These are phyloP conservation scores for Linanthus parryae DNA, from an alignment of 148 eudicot genomes.

Conservation along the genomic window DNA sequence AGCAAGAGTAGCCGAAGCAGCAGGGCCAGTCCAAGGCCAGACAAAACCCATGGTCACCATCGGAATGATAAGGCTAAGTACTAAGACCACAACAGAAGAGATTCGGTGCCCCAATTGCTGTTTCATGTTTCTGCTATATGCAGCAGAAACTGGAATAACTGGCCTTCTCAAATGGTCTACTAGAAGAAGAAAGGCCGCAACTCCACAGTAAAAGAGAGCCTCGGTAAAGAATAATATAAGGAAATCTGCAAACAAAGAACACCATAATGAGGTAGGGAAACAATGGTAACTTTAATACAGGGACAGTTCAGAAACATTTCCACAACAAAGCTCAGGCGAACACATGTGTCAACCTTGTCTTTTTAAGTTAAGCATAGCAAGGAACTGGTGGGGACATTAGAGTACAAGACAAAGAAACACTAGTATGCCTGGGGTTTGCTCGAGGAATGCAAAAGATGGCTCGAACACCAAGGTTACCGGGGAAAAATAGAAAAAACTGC, in stretches of 20 bases:
- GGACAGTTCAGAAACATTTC: neutral
- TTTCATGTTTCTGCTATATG: conserved; percentile 25
- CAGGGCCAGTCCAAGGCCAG: conserved; percentile 99
- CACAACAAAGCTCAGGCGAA: neutral
- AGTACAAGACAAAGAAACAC: too few species aligned
- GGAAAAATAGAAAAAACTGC: too few species aligned
- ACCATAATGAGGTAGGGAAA: neutral
- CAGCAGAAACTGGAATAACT: conserved; percentile 23
- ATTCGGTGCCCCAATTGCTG: conserved; percentile 60
- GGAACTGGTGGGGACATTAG: too few species aligned
- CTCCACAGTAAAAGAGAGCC: conserved; percentile 89
- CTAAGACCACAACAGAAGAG: conserved; percentile 73
- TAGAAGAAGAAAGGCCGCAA: conserved; percentile 63
- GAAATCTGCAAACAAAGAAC: conserved; percentile 59
- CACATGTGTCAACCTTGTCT: neutral
- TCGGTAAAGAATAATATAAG: conserved; percentile 94
- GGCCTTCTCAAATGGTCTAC: conserved; percentile 63
- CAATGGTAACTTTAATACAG: too few species aligned
- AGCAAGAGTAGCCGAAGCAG: conserved; percentile 97
- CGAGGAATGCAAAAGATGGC: too few species aligned
- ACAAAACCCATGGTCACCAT: conserved; percentile 98
- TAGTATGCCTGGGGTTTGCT: too few species aligned
- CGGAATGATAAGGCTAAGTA: conserved; percentile 83
- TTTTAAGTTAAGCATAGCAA: too few species aligned
- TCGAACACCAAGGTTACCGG: too few species aligned